Base-by-base conservation (phyloP, 495 filamentous ascomycete species). In the Aspergillus campestris region DNA sequence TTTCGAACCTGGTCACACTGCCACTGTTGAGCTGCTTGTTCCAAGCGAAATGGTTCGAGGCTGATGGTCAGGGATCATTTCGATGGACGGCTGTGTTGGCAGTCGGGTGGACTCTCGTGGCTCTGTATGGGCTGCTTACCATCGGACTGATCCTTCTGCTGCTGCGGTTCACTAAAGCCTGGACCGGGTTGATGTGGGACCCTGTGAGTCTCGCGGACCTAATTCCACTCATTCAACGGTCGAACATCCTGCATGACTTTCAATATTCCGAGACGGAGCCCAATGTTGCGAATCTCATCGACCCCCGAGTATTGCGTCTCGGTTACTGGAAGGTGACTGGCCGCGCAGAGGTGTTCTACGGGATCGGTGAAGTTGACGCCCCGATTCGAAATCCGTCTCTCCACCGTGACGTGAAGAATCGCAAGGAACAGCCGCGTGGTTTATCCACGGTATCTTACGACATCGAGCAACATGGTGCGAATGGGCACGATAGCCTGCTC, bases 111-210 rank as follows among this genome's bases (percentile, higher is more conserved):
- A 79, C 81, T 2, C 64, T 89, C 32, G 78, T 90, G 31, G 84
- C 67, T 10, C 55, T 89, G 0, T 95, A 94, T 59, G 61, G 83
- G 5, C 62, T 87, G 3, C 56, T 89, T 47, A 54, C 80, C 4
- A 54, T 81, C 34, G 82, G 80, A 5, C 60, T 82, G 3, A 44
- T 75, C 28, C 48, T 86, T 6, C 57, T 84, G 13, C 55, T 78
- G 30, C 40, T 74, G 12, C 70, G 70, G n/a, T 72, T 76, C 30
- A 29, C 53, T 15, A 64, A 74, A 18, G 67, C 66, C 30, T 71
- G 62, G 52, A 87, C 88, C 0, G 89, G 89, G 3, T 64, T 95
- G 53, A 79, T 82, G 61, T 95, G 89, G 89, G 87, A 90, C 59
- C 78, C 86, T 2, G 65, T 79, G n/a, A 87, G 81, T 10, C 63